Base-by-base conservation (phyloP, 345 rosid species). In the Eucalyptus grandis region DNA sequence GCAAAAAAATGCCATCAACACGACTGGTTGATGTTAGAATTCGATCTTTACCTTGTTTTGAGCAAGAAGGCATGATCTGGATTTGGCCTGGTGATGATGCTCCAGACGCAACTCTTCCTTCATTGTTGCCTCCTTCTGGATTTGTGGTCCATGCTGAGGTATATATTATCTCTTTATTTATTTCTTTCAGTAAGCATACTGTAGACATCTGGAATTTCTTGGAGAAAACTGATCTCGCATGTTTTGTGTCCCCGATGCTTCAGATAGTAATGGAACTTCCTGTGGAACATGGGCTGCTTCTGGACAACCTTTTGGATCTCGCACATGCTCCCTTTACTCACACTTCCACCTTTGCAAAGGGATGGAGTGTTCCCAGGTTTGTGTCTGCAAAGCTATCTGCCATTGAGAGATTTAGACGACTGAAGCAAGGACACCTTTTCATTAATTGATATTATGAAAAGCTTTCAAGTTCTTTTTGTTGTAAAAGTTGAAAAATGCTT, bases 181-280 rank as follows among this genome's bases (percentile, higher is more conserved):
- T 77, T 37, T 37, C 47, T 37, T 77, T 77, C 47, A 37, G 46
- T 44, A 37, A 21, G 83, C 14, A 37, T 21, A 77, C 83, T 77
- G 83, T 40, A 77, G 83, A 77, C 14, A 72, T 37, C 47, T 77
- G 83, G 15, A 77, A 37, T 77, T 37, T 77, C 47, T 37, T 37
- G 27, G 19, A 88, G 88, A 51, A 19, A 34, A 47, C 8, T 31
- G 11, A 40, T 51, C 60, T 54, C 22, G 86, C 81, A 17, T 37
- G 43, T 77, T 77, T 37, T 77, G 83, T 37, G 47, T 77, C 43
- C 83, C 14, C 47, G 5, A 77, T 77, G 46, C 89, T 90, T 49
- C 94, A 98, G 99, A 94, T 98, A 87, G 98, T 97, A 90, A 98
- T 98, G 98, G 99, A 98, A 88, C 98, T 98, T 88, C 99, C 99